A percentile compares a stretch with the other conserved stretches of the same genome.
phyloP scores from a whole-genome alignment of 1,284 basidiomycete genomes.

The Mycosarcoma maydis region DNA sequence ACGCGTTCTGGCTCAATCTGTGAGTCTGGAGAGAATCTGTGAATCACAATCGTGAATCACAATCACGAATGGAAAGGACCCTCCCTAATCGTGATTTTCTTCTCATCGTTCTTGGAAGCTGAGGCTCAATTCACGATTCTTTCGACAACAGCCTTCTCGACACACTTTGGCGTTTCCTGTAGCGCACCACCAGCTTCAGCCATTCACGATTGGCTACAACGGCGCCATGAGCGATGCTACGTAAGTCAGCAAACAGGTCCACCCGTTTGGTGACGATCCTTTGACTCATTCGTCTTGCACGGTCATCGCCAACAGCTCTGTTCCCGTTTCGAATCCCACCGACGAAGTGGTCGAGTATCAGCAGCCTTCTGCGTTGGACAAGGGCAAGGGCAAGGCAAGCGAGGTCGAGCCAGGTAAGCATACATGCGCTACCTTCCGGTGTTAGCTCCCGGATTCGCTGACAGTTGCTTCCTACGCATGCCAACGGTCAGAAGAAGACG shows the following conservation, averaged over 20 bases:
- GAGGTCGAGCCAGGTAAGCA: constrained; percentile 38
- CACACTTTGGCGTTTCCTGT: no score
- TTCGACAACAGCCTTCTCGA: no score
- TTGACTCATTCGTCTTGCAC: background rate
- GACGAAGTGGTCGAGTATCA: constrained; percentile 12
- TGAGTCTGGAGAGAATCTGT: no score
- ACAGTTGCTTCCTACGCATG: background rate
- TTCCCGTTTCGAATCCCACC: background rate
- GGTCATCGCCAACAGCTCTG: constrained; percentile 7
- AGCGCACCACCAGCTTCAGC: background rate
- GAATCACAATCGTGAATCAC: no score
- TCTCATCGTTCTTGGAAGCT: no score
- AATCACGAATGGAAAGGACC: no score
- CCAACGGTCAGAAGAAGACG: constrained; percentile 8
- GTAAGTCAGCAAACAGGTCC: constrained; percentile 9
- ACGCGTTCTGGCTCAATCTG: no score
- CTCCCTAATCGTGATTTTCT: no score
- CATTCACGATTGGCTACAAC: background rate
- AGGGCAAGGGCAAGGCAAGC: constrained; percentile 50
- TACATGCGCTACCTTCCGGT: no score
- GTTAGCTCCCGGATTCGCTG: background rate
- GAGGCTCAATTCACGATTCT: no score
- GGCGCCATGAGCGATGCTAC: constrained; percentile 12
- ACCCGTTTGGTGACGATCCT: no score
- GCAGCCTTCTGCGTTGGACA: constrained; percentile 22